phyloP scores from a whole-genome alignment of 2,329 filamentous ascomycete species.

The Diaporthe nobilis region DNA sequence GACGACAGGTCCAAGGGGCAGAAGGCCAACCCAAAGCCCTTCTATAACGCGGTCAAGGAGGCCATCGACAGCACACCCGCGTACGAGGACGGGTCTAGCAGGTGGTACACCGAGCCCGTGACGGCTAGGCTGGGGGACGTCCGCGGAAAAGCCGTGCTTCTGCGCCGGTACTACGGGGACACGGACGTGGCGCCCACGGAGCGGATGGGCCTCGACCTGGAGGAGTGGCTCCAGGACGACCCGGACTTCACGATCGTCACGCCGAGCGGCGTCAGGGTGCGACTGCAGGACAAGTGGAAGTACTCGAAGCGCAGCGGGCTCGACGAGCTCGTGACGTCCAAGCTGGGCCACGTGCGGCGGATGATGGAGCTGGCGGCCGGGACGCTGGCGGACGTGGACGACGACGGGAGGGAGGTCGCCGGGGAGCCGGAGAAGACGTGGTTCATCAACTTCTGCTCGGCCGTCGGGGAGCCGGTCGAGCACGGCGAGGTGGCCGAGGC shows the following conservation, averaged over 20 bases:
- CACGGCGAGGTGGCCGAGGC: conserved; percentile 55
- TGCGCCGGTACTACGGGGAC: conserved; percentile 71
- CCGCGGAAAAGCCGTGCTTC: conserved; percentile 76
- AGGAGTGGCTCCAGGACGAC: conserved; percentile 75
- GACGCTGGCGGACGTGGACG: conserved; percentile 5
- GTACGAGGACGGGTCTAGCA: conserved; percentile 51
- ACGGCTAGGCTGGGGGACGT: conserved; percentile 71
- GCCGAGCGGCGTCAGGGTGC: conserved; percentile 53
- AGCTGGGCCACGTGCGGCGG: conserved; percentile 54
- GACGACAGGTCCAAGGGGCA: conserved; percentile 75
- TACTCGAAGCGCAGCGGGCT: conserved; percentile 55
- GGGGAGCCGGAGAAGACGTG: conserved; percentile 47
- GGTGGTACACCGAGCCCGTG: conserved; percentile 73
- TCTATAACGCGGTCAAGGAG: conserved; percentile 63
- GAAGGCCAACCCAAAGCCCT: conserved; percentile 57
- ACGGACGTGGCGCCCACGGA: conserved; percentile 49
- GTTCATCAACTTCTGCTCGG: conserved; percentile 61
- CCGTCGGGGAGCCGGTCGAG: conserved; percentile 55
- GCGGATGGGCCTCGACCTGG: conserved; percentile 55
- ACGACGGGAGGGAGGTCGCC: conserved; percentile 27
- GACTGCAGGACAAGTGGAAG: conserved; percentile 63
- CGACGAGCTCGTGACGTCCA: conserved; percentile 54
- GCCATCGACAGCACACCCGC: conserved; percentile 63
- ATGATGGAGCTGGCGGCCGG: conserved; percentile 54
- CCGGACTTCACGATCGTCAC: conserved; percentile 67